phyloP scores from a whole-genome alignment of 83 land plant genomes.

The Picea mariana region DNA sequence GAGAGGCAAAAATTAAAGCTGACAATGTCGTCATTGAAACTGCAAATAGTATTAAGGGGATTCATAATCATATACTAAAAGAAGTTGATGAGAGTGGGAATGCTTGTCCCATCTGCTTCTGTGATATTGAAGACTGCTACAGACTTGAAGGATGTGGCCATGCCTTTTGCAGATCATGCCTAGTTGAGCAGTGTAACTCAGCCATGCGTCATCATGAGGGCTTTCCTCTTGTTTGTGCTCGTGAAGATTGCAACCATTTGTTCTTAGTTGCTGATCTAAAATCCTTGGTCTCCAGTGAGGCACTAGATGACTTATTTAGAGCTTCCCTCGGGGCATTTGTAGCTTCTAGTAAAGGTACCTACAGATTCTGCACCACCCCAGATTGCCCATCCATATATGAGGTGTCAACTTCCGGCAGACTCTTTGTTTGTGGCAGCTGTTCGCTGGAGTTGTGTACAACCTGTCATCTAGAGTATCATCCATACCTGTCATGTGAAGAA shows the following conservation, averaged over 20 bases:
- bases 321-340: conserved; percentile 73
- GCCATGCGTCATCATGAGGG: conserved; percentile 69
- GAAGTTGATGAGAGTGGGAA: conserved; percentile 8
- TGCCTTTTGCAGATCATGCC: conserved; percentile 59
- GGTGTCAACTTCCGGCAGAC: conserved; percentile 33
- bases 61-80: neutral
- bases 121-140: conserved; percentile 69
- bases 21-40: conserved; percentile 38
- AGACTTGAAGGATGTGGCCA: conserved; percentile 61
- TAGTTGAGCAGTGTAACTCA: conserved; percentile 67
- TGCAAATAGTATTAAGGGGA: conserved; percentile 16
- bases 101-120: conserved; percentile 67
- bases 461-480: conserved; percentile 82
- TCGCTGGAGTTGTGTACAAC: conserved; percentile 57
- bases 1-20: conserved; percentile 48
- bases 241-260: conserved; percentile 38
- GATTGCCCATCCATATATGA: conserved; percentile 76
- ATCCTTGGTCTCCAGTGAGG: conserved; percentile 39
- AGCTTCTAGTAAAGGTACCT: conserved; percentile 53
- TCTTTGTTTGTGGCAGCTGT: conserved; percentile 62
- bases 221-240: conserved; percentile 67
- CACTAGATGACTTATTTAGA: conserved; percentile 69
- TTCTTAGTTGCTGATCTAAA: conserved; percentile 53
- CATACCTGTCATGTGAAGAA: conserved; percentile 57
- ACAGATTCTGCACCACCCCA: conserved; percentile 81